phyloP scores from a whole-genome alignment of 108 stramenopile species.

The Pseudonitzschia delicatissima region DNA sequence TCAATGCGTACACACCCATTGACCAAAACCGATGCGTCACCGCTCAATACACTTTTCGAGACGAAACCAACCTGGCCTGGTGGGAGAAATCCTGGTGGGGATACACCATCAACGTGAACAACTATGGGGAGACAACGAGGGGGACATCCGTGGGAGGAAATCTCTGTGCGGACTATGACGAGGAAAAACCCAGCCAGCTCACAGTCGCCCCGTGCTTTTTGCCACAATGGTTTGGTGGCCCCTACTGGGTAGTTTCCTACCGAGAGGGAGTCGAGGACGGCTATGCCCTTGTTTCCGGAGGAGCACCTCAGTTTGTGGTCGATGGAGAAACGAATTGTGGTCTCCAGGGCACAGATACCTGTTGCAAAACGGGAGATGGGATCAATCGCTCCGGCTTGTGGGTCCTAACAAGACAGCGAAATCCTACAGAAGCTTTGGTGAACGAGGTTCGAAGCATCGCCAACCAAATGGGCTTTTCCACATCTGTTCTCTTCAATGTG shows the following conservation, averaged over 20 bases:
- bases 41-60: constrained; percentile 29
- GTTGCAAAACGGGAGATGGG: constrained; percentile 22
- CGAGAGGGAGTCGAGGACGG: constrained; percentile 35
- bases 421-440: constrained; percentile 25
- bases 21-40: constrained; percentile 38
- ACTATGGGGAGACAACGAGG: constrained; percentile 24
- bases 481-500: constrained; percentile 44
- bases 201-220: constrained; percentile 53
- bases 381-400: constrained; percentile 41
- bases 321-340: constrained; percentile 3
- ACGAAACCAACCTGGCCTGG: neutral
- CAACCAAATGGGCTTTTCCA: constrained; percentile 38
- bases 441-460: constrained; percentile 34
- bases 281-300: constrained; percentile 50
- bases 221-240: constrained; percentile 38
- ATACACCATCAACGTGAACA: constrained; percentile 40
- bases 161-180: constrained; percentile 33
- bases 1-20: constrained; percentile 22
- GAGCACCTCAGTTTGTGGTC: constrained; percentile 32
- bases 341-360: neutral
- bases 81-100: constrained; percentile 27
- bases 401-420: constrained; percentile 37
- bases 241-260: constrained; percentile 58
- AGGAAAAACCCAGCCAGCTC: constrained; percentile 29
- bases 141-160: constrained; percentile 21